Percentiles rank a stretch among this genome's conserved stretches.
Conservation (phyloP, 441 rosid genomes). For the Flueggea neowawraea region DNA sequence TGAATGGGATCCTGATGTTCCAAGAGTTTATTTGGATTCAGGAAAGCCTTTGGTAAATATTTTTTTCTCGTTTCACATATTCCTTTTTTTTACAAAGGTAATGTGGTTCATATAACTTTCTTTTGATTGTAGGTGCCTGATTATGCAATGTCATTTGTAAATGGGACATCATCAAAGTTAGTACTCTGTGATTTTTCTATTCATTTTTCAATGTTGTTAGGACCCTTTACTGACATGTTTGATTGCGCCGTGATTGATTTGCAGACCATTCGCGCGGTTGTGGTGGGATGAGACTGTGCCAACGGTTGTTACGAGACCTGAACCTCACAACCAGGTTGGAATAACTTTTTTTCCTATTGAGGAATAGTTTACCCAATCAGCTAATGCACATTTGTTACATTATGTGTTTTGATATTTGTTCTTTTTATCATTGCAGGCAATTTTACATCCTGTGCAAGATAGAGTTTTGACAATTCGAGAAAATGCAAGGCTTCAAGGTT, state of each 20-base stretch:
- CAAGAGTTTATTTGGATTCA: conserved; percentile 38
- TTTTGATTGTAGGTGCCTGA: conserved; percentile 49
- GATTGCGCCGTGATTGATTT: neutral
- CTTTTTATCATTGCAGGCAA: conserved; percentile 27
- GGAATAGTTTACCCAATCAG: too few species aligned
- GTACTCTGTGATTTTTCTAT: conserved; percentile 3
- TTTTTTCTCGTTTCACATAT: neutral
- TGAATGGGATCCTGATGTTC: conserved; percentile 47
- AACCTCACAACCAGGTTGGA: conserved; percentile 75
- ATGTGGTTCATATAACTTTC: too few species aligned
- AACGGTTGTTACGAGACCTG: conserved; percentile 76
- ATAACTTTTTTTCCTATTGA: neutral
- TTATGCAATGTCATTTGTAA: conserved; percentile 50
- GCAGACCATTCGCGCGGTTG: conserved; percentile 70
- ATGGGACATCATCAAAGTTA: conserved; percentile 57
- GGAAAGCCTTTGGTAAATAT: conserved; percentile 56
- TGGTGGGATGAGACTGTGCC: conserved; percentile 93
- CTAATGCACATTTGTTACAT: too few species aligned
- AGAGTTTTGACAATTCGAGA: conserved; percentile 65
- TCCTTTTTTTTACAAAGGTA: neutral
- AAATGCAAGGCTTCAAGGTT: conserved; percentile 71
- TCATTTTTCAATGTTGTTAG: neutral
- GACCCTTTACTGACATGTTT: neutral
- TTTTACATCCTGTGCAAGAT: conserved; percentile 64
- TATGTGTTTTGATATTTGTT: neutral